A percentile compares a stretch with the other conserved stretches of the same genome.
These are phyloP conservation scores for Cladosporium halotolerans DNA, from an alignment of 2,329 filamentous ascomycete species.

Conservation along the genomic window DNA sequence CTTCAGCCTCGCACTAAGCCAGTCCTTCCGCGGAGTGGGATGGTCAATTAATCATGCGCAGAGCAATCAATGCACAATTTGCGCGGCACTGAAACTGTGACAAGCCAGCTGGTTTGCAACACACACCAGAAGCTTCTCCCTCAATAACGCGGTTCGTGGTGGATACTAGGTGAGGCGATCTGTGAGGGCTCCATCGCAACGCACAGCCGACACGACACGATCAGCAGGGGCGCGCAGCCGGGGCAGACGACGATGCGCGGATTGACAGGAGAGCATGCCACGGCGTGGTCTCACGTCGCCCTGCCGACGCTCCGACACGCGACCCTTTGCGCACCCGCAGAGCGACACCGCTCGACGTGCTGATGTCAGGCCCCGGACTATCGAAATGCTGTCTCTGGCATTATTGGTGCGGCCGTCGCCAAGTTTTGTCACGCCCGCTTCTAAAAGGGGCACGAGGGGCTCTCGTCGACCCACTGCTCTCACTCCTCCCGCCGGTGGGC, in stretches of 20 bases:
- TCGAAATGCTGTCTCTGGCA: neutral
- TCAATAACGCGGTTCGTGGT: neutral
- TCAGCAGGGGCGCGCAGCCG: constrained; percentile 1
- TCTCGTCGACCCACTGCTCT: neutral
- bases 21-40: too few species aligned
- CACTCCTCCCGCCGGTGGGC: neutral
- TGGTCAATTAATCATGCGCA: too few species aligned
- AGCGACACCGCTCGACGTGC: neutral
- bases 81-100: too few species aligned
- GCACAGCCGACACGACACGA: neutral
- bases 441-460: constrained; percentile 10
- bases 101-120: too few species aligned
- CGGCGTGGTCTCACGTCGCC: neutral
- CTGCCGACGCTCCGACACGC: constrained; percentile 1
- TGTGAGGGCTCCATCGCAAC: neutral
- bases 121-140: too few species aligned
- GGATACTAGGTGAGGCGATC: neutral
- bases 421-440: neutral
- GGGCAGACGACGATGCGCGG: neutral
- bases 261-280: neutral
- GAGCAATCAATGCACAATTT: too few species aligned
- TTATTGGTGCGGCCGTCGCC: constrained; percentile 4
- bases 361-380: constrained; percentile 2
- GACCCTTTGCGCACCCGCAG: neutral
- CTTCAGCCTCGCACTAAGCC: too few species aligned